A percentile compares a stretch with the other conserved stretches of the same genome.
These are phyloP conservation scores for Kockovaella imperatae DNA, from an alignment of 768 basidiomycete genomes.

Conservation along the genomic window DNA sequence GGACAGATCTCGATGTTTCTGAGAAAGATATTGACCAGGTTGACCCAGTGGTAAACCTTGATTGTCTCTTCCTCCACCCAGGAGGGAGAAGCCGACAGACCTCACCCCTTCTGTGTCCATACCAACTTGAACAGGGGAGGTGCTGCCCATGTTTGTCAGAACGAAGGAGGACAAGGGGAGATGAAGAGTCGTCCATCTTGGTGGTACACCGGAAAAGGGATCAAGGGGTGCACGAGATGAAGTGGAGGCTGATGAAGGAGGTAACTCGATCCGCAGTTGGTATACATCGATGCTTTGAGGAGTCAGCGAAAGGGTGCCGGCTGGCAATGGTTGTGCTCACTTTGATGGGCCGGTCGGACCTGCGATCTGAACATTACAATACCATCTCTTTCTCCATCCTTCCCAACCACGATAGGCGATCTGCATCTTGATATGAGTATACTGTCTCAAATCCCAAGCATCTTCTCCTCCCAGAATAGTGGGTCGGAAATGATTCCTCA, in stretches of 20 bases:
- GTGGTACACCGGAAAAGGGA: constrained; percentile 8
- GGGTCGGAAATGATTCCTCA: constrained; percentile 73
- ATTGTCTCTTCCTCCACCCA: constrained; percentile 66
- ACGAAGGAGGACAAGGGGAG: constrained; percentile 62
- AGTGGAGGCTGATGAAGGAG: constrained; percentile 11
- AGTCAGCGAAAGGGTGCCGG: neutral
- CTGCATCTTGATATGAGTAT: constrained; percentile 72
- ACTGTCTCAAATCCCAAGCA: constrained; percentile 71
- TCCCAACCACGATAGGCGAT: constrained; percentile 70
- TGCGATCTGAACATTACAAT: constrained; percentile 86
- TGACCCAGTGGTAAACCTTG: constrained; percentile 5
- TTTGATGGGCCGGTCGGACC: constrained; percentile 49
- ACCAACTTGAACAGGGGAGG: constrained; percentile 57
- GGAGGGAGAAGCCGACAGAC: constrained; percentile 75
- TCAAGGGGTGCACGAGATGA: constrained; percentile 17
- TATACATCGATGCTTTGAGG: constrained; percentile 66
- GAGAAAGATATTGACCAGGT: neutral
- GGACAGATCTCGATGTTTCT: neutral
- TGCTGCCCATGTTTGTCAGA: constrained; percentile 48
- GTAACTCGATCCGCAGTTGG: constrained; percentile 67
- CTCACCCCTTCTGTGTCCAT: constrained; percentile 71
- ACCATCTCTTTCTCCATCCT: constrained; percentile 73
- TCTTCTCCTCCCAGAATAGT: constrained; percentile 81
- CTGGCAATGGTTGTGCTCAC: neutral
- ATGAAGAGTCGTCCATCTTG: constrained; percentile 47